Conservation (phyloP, 1,284 basidiomycete genomes). For the Gymnopus androsaceus region DNA sequence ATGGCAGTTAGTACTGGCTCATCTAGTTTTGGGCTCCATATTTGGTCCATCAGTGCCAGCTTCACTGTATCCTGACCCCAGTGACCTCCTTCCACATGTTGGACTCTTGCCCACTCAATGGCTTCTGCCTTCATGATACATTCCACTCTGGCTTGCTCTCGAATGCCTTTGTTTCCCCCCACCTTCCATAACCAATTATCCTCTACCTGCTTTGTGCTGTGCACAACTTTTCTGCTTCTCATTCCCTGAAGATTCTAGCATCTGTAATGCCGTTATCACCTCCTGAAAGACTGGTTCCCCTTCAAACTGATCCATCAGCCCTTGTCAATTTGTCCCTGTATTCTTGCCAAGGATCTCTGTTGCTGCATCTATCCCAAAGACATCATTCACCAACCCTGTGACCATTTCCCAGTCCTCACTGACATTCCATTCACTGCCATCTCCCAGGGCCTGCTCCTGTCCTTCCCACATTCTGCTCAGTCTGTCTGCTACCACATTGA, state of each 20-base stretch:
- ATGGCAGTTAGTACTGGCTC: conserved; percentile 31
- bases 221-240: conserved; percentile 21
- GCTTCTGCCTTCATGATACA: conserved; percentile 22
- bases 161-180: conserved; percentile 16
- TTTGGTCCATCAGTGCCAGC: conserved; percentile 25
- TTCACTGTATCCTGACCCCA: conserved; percentile 32
- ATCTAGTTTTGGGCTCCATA: conserved; percentile 33
- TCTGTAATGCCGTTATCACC: conserved; percentile 30
- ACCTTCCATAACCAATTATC: conserved; percentile 35
- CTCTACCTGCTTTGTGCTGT: conserved; percentile 29
- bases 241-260: conserved; percentile 15
- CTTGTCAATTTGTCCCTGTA: conserved; percentile 17
- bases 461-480: conserved; percentile 19
- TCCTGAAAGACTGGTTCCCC: conserved; percentile 29
- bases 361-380: conserved; percentile 22
- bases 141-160: conserved; percentile 22
- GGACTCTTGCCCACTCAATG: conserved; percentile 1
- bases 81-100: conserved; percentile 30
- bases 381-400: conserved; percentile 31
- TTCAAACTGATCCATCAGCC: conserved; percentile 26
- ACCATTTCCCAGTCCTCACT: not conserved
- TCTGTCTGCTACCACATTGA: conserved; percentile 21
- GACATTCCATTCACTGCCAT: conserved; percentile 36
- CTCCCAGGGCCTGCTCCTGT: conserved; percentile 16
- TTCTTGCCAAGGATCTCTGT: conserved; percentile 15